Evolutionary conservation across 805 yeast genomes (phyloP).

Genomic region (Lachancea fermentati): DNA sequence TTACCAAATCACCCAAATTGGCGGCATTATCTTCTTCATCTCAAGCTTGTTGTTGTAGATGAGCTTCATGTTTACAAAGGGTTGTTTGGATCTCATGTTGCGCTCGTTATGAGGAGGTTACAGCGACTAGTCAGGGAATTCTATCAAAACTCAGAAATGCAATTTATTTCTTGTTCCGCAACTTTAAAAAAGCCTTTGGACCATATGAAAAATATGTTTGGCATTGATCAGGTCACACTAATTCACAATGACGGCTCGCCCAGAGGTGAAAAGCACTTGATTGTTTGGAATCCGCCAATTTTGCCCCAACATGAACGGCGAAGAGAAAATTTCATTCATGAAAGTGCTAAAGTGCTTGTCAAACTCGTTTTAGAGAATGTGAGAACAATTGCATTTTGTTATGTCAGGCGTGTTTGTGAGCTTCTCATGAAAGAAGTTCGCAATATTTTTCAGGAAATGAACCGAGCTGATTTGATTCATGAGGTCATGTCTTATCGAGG

Average conservation of each 20-base stretch:
- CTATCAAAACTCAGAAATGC: conserved; percentile 41
- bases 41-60: conserved; percentile 74
- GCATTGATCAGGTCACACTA: conserved; percentile 53
- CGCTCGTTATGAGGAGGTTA: conserved; percentile 74
- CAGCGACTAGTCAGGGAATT: conserved; percentile 44
- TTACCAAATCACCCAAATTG: conserved; percentile 74
- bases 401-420: conserved; percentile 82
- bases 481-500: conserved; percentile 92
- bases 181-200: conserved; percentile 69
- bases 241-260: conserved; percentile 86
- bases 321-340: conserved; percentile 64
- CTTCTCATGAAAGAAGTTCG: conserved; percentile 79
- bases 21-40: conserved; percentile 57
- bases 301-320: conserved; percentile 50
- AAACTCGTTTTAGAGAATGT: conserved; percentile 58
- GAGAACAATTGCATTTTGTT: conserved; percentile 86
- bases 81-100: conserved; percentile 88
- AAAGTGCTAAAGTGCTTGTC: conserved; percentile 69
- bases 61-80: conserved; percentile 87
- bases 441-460: conserved; percentile 40
- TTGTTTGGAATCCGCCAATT: conserved; percentile 83
- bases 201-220: conserved; percentile 73
- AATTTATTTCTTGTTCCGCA: conserved; percentile 89
- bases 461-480: conserved; percentile 41
- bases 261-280: conserved; percentile 63